Conservation (phyloP, 192 early-diverging fungal species). For the Coemansia sp. region DNA sequence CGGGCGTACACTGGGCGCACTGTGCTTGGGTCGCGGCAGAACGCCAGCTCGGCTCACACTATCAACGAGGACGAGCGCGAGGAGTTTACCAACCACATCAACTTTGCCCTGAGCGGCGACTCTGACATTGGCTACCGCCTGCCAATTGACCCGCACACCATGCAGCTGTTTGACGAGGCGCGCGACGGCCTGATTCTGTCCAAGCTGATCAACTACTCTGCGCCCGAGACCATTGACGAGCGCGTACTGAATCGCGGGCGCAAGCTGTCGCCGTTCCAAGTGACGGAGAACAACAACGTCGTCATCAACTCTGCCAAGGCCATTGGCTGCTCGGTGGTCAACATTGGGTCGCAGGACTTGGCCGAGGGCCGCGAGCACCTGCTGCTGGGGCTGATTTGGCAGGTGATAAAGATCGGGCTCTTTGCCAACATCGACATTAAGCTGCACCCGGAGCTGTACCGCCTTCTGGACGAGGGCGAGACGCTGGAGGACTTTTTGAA, state of each 20-base stretch:
- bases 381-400: conserved; percentile 97
- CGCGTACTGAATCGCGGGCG: conserved; percentile 91
- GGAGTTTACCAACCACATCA: conserved; percentile 95
- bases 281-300: conserved; percentile 99
- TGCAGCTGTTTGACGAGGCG: conserved; percentile 97
- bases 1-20: conserved; percentile 70
- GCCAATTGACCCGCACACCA: conserved; percentile 90
- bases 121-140: conserved; percentile 80
- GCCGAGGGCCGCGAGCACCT: conserved; percentile 97
- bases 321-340: conserved; percentile 97
- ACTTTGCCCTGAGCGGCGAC: conserved; percentile 81
- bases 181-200: conserved; percentile 92
- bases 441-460: conserved; percentile 96
- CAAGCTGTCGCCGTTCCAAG: conserved; percentile 92
- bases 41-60: conserved; percentile 90
- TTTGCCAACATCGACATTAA: conserved; percentile 98
- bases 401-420: conserved; percentile 98
- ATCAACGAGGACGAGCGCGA: conserved; percentile 99
- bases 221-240: conserved; percentile 97
- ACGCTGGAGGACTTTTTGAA: conserved; percentile 92
- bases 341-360: conserved; percentile 96
- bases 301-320: conserved; percentile 99
- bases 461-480: conserved; percentile 91
- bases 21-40: conserved; percentile 83
- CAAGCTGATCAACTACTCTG: conserved; percentile 98